Evolutionary conservation across 176 grass and related monocot genomes (phyloP), one percentile per base, ranked within the genome.

Genomic region (Dendrocalamus sinicus): DNA sequence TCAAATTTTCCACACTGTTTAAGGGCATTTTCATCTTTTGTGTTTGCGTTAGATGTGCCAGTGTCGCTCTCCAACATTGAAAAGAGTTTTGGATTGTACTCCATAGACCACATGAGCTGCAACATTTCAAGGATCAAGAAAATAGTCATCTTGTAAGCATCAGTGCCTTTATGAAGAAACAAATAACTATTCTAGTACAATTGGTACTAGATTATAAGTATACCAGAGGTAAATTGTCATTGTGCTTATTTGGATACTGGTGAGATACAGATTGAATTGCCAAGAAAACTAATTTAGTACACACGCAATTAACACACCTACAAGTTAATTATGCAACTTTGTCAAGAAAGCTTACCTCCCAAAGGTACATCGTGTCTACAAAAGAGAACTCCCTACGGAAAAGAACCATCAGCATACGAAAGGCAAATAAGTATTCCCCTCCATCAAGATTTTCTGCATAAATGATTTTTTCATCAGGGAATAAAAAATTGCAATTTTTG

Each of bases 41-140:
- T 26, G 16, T 83, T 85, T 28, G 17, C 43, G 35, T 54, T 59
- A 41, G 85, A 72, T 63, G 55, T 45, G 24, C 58, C 77, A 47
- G 4, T 54, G 17, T 91, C 69, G 12, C 81, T 88, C 74, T 99
- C 93, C 83, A 91, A 88, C 86, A 85, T 85, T 52, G 92, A 84
- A 76, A 99, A 99, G 51, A 92, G 72, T 64, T 83, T 85, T 67
- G 93, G 96, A 81, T 99, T 99, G 86, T 99, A 99, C 85, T 99
- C 96, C 96, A 99, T 99, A 54, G 93, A 87, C 93, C 96, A 99
- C 88, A 99, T 99, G 63, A 99, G 90, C 96, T 99, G 93, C 91
- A 91, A 87, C 19, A 80, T 63, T 84, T 84, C 77, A 47, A 87
- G 35, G 47, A 93, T 67, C 66, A 77, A 54, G 35, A 51, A 85